These are phyloP conservation scores for Candida glaebosa DNA, from an alignment of 805 yeast genomes.

Conservation along the genomic window DNA sequence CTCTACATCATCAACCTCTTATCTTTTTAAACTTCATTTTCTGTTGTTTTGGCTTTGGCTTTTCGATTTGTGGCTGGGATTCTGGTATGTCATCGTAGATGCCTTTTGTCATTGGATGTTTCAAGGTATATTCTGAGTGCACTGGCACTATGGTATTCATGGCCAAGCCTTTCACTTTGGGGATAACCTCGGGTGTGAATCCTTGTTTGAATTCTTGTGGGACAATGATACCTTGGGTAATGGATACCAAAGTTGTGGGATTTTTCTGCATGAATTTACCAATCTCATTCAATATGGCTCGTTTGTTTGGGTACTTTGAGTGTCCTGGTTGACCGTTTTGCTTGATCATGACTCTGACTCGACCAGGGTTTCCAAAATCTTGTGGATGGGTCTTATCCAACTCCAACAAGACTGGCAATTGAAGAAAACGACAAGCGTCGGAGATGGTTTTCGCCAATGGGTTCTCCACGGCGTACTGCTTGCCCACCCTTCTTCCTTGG, in stretches of 20 bases:
- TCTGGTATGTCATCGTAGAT: constrained; percentile 57
- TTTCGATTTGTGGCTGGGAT: constrained; percentile 23
- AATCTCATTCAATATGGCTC: constrained; percentile 59
- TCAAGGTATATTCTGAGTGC: constrained; percentile 73
- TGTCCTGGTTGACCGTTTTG: constrained; percentile 36
- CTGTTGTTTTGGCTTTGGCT: constrained; percentile 39
- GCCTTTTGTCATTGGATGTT: constrained; percentile 75
- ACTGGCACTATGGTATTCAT: constrained; percentile 90
- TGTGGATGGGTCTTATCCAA: constrained; percentile 91
- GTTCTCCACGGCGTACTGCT: constrained; percentile 69
- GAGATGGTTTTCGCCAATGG: constrained; percentile 82
- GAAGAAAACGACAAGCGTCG: constrained; percentile 59
- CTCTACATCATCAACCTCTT: constrained; percentile 47
- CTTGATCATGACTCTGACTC: constrained; percentile 74
- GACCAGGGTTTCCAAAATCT: constrained; percentile 97
- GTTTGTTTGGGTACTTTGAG: constrained; percentile 43
- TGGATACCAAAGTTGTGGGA: constrained; percentile 65
- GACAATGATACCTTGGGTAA: constrained; percentile 53
- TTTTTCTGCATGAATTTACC: constrained; percentile 58
- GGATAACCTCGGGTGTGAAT: constrained; percentile 57
- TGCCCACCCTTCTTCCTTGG: constrained; percentile 80
- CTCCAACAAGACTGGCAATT: constrained; percentile 52
- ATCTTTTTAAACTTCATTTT: constrained; percentile 62
- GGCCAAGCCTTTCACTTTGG: constrained; percentile 79
- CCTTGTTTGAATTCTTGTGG: constrained; percentile 57